These are phyloP conservation scores for Plenodomus biglobosus DNA, from an alignment of 2,329 filamentous ascomycete genomes.

Conservation along the genomic window DNA sequence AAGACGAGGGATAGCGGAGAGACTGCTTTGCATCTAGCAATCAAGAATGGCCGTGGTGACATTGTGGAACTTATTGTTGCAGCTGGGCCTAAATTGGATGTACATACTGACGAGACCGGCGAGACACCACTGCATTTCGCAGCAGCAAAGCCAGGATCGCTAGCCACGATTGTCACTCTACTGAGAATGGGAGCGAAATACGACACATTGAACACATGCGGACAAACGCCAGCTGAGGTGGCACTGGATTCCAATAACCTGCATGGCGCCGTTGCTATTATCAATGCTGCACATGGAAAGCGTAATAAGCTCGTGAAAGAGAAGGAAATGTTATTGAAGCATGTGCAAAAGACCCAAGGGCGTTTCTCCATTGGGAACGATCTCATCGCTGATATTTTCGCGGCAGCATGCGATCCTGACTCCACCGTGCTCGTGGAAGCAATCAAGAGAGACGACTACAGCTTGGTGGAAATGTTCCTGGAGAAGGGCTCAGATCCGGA, in stretches of 20 bases:
- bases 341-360: constrained; percentile 30
- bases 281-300: constrained; percentile 31
- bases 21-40: constrained; percentile 36
- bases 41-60: constrained; percentile 28
- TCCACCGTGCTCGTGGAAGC: constrained; percentile 38
- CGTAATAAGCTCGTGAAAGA: constrained; percentile 32
- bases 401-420: constrained; percentile 36
- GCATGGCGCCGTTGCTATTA: constrained; percentile 35
- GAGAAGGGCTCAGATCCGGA: constrained; percentile 36
- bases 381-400: constrained; percentile 37
- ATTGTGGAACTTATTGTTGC: constrained; percentile 30
- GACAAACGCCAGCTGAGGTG: constrained; percentile 31
- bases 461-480: constrained; percentile 35
- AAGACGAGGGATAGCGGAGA: constrained; percentile 25
- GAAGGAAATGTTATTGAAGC: constrained; percentile 35
- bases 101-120: constrained; percentile 21
- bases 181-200: constrained; percentile 34
- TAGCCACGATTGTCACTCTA: constrained; percentile 25
- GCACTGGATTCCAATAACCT: constrained; percentile 33
- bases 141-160: constrained; percentile 25
- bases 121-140: constrained; percentile 41
- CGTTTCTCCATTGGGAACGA: constrained; percentile 35
- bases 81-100: constrained; percentile 25
- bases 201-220: constrained; percentile 21
- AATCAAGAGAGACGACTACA: constrained; percentile 32